Base-by-base conservation (phyloP, 202 grass and related monocot genomes). In the Zizania palustris region DNA sequence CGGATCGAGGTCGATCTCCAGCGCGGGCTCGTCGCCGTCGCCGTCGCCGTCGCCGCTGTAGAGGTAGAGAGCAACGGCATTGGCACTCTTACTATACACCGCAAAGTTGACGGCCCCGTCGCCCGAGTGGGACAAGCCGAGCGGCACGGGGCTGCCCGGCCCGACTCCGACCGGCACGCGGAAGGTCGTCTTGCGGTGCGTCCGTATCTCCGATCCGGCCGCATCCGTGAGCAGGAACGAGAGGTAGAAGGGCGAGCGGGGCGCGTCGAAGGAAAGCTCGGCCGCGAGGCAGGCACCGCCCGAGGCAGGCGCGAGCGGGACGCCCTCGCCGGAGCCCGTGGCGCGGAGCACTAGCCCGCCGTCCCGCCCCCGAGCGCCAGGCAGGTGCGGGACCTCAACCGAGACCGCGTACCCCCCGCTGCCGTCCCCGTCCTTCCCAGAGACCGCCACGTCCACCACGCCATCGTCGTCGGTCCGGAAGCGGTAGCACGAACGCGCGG, bases 1-100 rank as follows among this genome's bases (percentile, higher is more conserved):
- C 35, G 76, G 85, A 21, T 98, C 89, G 74, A 98, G 86, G 67
- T 98, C 83, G 21, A 98, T 80, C 80, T 98, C 91, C 35, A 92
- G 21, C 10, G 70, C 72, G 3, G 91, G 89, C 53, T 82, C 76
- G n/a, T 78, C 86, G 43, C 11, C 41, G 21, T 11, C 55, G 43
- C 7, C 65, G 41, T 11, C 13, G n/a, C 21, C 45, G 59, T 46
- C 69, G 28, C 28, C 28, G 28, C 28, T 28, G 71, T 82, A 94
- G 12, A 98, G 76, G 83, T 87, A 98, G 69, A 98, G 87, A 22
- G 88, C 65, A 12, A 92, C 80, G 76, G 33, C 55, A 65, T 81
- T 82, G 5, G 87, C 87, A 80, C 50, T 90, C 88, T 66, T 89
- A 28, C 89, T 94, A 77, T 85, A 90, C 11, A 97, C 41, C 22